Conservation (phyloP, 1,284 basidiomycete species). For the Malassezia nana region DNA sequence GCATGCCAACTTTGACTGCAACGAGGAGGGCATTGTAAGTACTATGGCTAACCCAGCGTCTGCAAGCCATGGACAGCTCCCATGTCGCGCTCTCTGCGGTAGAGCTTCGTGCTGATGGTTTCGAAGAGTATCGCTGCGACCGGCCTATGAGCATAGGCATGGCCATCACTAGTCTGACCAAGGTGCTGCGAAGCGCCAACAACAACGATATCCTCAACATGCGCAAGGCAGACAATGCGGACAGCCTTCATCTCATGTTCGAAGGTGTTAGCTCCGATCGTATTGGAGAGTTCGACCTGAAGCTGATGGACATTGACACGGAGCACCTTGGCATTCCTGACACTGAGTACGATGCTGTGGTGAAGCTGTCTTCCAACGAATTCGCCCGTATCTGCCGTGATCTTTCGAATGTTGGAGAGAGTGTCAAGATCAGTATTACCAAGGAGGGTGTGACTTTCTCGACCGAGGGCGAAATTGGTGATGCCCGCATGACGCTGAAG, state of each 20-base stretch:
- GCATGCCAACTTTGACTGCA: conserved; percentile 97
- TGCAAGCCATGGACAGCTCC: conserved; percentile 98
- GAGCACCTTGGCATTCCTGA: conserved; percentile 96
- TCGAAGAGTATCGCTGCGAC: conserved; percentile 71
- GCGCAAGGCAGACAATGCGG: conserved; percentile 82
- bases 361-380: conserved; percentile 76
- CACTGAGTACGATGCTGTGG: conserved; percentile 89
- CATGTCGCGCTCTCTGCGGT: conserved; percentile 93
- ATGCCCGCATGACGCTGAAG: conserved; percentile 76
- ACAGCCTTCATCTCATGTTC: conserved; percentile 78
- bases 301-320: conserved; percentile 94
- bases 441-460: conserved; percentile 95
- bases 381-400: conserved; percentile 89
- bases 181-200: conserved; percentile 93
- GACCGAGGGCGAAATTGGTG: conserved; percentile 86
- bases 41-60: conserved; percentile 20
- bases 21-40: conserved; percentile 79
- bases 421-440: conserved; percentile 85
- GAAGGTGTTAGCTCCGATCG: conserved; percentile 90
- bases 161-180: conserved; percentile 70
- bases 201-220: conserved; percentile 89
- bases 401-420: conserved; percentile 82
- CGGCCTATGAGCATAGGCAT: conserved; percentile 67
- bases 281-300: conserved; percentile 96
- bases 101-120: conserved; percentile 52